These are phyloP conservation scores for Uronychia binucleata DNA, from an alignment of 73 alveolate species.

Conservation along the genomic window DNA sequence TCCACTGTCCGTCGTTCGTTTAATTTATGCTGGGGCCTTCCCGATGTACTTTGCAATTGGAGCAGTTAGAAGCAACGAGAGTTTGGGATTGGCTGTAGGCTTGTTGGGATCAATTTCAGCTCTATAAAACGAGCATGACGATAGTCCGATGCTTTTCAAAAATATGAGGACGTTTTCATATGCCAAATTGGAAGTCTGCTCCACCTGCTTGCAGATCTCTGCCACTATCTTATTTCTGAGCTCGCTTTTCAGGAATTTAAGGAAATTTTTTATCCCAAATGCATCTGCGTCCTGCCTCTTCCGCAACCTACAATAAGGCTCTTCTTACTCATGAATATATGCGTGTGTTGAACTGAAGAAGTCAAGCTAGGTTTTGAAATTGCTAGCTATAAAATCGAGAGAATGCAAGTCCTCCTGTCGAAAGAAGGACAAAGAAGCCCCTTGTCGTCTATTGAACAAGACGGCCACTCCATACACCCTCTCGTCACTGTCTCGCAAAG, in stretches of 20 bases:
- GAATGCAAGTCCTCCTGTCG: neutral
- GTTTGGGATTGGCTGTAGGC: too few species aligned
- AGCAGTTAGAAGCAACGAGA: too few species aligned
- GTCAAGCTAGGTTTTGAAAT: neutral
- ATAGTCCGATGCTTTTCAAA: neutral
- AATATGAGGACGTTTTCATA: neutral
- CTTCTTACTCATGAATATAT: neutral
- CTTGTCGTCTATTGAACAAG: neutral
- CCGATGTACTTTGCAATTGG: too few species aligned
- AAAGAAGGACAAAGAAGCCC: neutral
- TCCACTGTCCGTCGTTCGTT: too few species aligned
- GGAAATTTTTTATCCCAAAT: neutral
- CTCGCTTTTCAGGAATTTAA: neutral
- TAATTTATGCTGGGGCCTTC: too few species aligned
- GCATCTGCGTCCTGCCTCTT: neutral
- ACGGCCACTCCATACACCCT: neutral
- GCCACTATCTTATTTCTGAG: neutral
- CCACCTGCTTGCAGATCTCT: neutral
- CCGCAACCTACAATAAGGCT: neutral
- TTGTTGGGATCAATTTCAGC: neutral
- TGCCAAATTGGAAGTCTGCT: neutral
- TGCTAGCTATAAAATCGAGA: neutral
- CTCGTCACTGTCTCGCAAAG: neutral
- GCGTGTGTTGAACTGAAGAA: neutral
- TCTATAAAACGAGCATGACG: neutral